These are phyloP conservation scores for Pythium brachiatum DNA, from an alignment of 352 stramenopile genomes.

Conservation along the genomic window DNA sequence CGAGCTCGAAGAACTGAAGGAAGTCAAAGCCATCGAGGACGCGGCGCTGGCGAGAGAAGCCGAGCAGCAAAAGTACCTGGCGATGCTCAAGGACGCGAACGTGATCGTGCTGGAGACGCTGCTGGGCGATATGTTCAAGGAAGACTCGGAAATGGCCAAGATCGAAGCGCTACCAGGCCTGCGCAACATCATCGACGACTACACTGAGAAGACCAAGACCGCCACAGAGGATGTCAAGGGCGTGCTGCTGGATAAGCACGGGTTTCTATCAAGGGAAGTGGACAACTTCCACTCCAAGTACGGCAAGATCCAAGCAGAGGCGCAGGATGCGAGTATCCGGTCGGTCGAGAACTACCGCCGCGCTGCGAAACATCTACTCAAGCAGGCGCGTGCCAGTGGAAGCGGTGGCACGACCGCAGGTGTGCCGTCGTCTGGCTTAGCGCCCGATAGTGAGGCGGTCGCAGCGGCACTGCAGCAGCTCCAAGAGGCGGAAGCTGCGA, in stretches of 20 bases:
- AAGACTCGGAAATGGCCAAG: constrained; percentile 91
- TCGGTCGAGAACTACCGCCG: constrained; percentile 80
- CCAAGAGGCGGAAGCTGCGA: constrained; percentile 79
- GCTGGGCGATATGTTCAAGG: constrained; percentile 90
- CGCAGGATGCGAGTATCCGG: constrained; percentile 71
- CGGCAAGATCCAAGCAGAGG: constrained; percentile 57
- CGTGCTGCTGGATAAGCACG: constrained; percentile 76
- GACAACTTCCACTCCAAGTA: constrained; percentile 62
- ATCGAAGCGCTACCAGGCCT: constrained; percentile 88
- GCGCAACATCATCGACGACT: constrained; percentile 89
- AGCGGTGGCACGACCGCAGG: constrained; percentile 26
- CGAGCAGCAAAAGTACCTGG: constrained; percentile 76
- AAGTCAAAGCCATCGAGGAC: constrained; percentile 86
- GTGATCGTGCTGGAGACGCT: constrained; percentile 88
- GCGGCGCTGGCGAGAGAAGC: constrained; percentile 68
- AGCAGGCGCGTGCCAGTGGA: constrained; percentile 47
- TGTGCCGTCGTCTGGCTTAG: background rate
- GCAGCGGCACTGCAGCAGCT: constrained; percentile 64
- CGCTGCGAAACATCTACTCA: constrained; percentile 71
- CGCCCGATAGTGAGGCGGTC: constrained; percentile 16
- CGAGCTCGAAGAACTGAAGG: constrained; percentile 77
- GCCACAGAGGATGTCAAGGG: constrained; percentile 84
- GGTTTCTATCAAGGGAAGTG: constrained; percentile 47
- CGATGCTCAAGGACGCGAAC: constrained; percentile 83
- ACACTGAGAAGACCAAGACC: constrained; percentile 79